Base-by-base conservation (phyloP, 106 monocot species). In the Phalaenopsis equestris region DNA sequence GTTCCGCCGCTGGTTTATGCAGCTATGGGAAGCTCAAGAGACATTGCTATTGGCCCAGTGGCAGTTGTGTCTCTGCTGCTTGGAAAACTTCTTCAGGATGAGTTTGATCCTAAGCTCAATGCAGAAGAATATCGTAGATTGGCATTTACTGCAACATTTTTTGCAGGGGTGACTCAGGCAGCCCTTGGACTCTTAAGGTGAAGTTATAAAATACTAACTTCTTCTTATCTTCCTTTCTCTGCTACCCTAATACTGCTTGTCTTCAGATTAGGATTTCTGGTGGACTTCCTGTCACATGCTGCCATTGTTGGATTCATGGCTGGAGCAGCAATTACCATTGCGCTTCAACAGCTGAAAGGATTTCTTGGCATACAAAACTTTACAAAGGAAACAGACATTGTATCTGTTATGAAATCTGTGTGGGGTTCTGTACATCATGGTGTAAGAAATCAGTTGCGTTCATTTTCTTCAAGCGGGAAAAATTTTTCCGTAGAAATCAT, bases 1-100 rank as follows among this genome's bases (percentile, higher is more conserved):
- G 94, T 98, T 19, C 92, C 94, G 4, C 98, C 98, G 4, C 79
- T 98, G 11, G 81, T 98, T 70, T 98, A 98, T 76, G 91, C 98
- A 9, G 55, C 76, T 55, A 89, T 98, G 98, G 94, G 98, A 6
- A 98, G 94, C 79, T 94, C 98, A 56, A 91, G 90, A 80, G 91
- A 96, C 77, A 90, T 96, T 47, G 96, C 96, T 1, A 93, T 96
- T 56, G 96, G 96, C 49, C 96, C 96, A 24, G 93, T 96, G 17
- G 96, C 96, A 2, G 96, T 94, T 56, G 92, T 97, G 1, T 97
- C 94, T 42, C 90, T 97, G 39, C 79, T 97, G 75, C 84, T 97
- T 46, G 96, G 90, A 1, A 86, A 87, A 21, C 96, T 92, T 81
- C 86, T 94, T 55, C 80, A 79, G 49, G 68, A 90, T 11, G 96